Evolutionary conservation across 495 filamentous ascomycete species (phyloP).

Genomic region (Penicillium malachiteum): DNA sequence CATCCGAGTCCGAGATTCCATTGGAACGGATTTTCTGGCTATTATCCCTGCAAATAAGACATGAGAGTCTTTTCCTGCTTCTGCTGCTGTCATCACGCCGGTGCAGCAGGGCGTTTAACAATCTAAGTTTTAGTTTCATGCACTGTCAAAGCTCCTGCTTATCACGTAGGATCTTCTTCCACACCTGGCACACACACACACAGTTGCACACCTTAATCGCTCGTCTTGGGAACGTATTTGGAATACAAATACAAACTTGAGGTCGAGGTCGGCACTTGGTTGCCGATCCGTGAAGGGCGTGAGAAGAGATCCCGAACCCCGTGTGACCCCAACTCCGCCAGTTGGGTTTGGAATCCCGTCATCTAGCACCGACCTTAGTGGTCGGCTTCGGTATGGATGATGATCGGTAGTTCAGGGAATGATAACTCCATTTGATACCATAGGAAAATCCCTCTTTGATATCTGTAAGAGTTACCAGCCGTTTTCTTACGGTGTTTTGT

Average conservation of each 20-base stretch:
- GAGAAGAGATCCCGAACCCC: not conserved
- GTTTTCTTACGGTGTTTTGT: not conserved
- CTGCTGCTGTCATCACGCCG: conserved; percentile 7
- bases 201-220: not conserved
- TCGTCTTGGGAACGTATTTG: not conserved
- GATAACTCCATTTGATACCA: too few species aligned
- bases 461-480: too few species aligned
- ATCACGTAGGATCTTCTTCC: not conserved
- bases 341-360: conserved; percentile 2
- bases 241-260: conserved; percentile 1
- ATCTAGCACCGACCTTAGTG: not conserved
- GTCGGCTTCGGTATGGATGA: not conserved
- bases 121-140: not conserved
- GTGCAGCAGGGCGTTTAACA: not conserved
- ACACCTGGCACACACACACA: not conserved
- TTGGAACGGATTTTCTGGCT: not conserved
- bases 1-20: not conserved
- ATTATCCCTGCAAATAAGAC: conserved; percentile 1
- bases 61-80: not conserved
- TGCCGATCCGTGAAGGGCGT: not conserved
- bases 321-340: not conserved
- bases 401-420: not conserved
- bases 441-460: too few species aligned
- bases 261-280: not conserved
- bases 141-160: not conserved